Percentiles rank a stretch among this genome's conserved stretches.
Conservation (phyloP, 192 early-diverging fungal genomes). For the Coemansia sp. region DNA sequence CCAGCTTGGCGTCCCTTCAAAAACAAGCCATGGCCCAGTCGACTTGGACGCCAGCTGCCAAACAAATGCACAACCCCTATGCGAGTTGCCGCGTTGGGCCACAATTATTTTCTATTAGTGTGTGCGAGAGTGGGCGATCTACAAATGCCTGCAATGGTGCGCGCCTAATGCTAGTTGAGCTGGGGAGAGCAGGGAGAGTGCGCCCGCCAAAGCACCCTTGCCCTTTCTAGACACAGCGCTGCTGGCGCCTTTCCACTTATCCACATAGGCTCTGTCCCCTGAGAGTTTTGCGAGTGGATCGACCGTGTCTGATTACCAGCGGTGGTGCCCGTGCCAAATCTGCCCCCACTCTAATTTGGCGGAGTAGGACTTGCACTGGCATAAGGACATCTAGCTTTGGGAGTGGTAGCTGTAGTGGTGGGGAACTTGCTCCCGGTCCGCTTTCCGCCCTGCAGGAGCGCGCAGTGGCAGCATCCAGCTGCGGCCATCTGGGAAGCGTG, state of each 20-base stretch:
- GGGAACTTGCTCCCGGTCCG: neutral
- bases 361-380: neutral
- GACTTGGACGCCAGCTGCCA: neutral
- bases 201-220: neutral
- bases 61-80: neutral
- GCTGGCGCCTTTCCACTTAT: neutral
- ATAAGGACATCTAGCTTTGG: neutral
- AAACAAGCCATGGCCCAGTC: neutral
- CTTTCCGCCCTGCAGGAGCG: neutral
- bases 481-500: constrained; percentile 11
- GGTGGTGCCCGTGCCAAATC: constrained; percentile 7
- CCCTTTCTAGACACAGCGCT: neutral
- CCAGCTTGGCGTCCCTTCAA: neutral
- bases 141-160: neutral
- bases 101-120: neutral
- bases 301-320: constrained; percentile 3
- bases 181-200: neutral
- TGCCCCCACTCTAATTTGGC: neutral
- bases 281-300: constrained; percentile 11
- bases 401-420: neutral
- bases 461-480: constrained; percentile 2
- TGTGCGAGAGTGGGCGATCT: neutral
- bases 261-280: neutral
- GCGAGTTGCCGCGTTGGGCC: constrained; percentile 3
- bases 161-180: neutral